Base-by-base conservation (phyloP, 768 basidiomycete genomes). In the Lyophyllum decastes region DNA sequence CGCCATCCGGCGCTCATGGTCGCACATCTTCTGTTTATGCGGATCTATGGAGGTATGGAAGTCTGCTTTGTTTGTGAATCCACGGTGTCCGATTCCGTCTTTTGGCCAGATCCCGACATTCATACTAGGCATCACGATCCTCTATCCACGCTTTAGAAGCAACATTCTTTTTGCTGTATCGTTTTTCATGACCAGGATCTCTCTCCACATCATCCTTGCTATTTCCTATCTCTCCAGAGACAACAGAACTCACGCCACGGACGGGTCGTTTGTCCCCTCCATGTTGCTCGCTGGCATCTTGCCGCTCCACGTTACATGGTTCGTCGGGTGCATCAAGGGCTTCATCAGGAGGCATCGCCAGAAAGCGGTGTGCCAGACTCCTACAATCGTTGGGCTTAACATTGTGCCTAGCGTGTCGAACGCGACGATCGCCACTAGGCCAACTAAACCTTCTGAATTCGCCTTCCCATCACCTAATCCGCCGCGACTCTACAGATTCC, bases 301-400 rank as follows among this genome's bases (percentile, higher is more conserved):
- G 34, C 77, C 81, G 9, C 66, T 86, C 48, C 85, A 86, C 59
- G 76, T 74, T 2, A 63, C 73, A 35, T 86, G 85, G 85, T 85
- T 86, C 69, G 51, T 61, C 2, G 79, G 79, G 11, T 83, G 80
- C 54, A 25, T 86, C 45, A 73, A 72, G 57, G 82, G 82, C 0
- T 79, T 83, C 59, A 30, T 78, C 35, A 73, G 74, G 60, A 57
- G 68, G 47, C 58, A 61, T 16, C 19, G 34, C 16, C 44, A 66
- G 49, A 56, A 52, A 27, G 34, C 40, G 24, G 27, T 48, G 9
- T 27, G 35, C 30, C 43, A 41, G n/a, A 24, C 46, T 17, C 53
- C 52, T 49, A 26, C 52, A 0, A 21, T 41, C 0, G n/a, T 57
- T 33, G n/a, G 27, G 27, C 33, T 35, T 8, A 49, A 19, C 10